Conservation (phyloP, 1,139 yeast genomes). For the Yamadazyma atmosphaerica region DNA sequence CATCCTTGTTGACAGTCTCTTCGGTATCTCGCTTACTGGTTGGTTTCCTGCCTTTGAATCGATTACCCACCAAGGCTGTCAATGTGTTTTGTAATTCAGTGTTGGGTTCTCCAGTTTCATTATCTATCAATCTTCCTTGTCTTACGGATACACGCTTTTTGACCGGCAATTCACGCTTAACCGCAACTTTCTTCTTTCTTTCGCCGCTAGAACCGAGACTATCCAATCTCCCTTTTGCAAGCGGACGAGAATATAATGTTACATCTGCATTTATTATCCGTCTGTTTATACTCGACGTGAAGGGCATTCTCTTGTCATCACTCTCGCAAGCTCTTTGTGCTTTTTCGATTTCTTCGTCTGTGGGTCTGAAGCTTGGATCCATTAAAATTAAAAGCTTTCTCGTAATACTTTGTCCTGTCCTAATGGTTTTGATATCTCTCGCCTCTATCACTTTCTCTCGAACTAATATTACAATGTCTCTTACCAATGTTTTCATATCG, state of each 20-base stretch:
- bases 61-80: conserved; percentile 8
- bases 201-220: conserved; percentile 4
- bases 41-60: conserved; percentile 14
- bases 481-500: conserved; percentile 48
- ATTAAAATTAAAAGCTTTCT: conserved; percentile 36
- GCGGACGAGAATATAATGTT: conserved; percentile 18
- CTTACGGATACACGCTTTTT: neutral
- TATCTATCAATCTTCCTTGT: neutral
- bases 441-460: conserved; percentile 26
- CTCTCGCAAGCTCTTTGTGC: conserved; percentile 25
- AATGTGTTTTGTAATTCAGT: conserved; percentile 7
- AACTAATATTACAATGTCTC: conserved; percentile 39
- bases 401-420: conserved; percentile 31
- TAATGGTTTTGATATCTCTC: conserved; percentile 25
- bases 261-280: conserved; percentile 35
- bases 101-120: too few species aligned
- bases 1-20: conserved; percentile 4
- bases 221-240: conserved; percentile 21
- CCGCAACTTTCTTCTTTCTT: conserved; percentile 6
- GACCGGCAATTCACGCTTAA: conserved; percentile 8
- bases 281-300: conserved; percentile 11
- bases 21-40: conserved; percentile 8
- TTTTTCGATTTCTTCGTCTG: conserved; percentile 27
- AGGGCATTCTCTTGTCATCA: conserved; percentile 18
- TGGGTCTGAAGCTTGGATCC: conserved; percentile 29